Evolutionary conservation across 2,329 filamentous ascomycete species (phyloP).

Genomic region (Trichoderma brevicompactum): DNA sequence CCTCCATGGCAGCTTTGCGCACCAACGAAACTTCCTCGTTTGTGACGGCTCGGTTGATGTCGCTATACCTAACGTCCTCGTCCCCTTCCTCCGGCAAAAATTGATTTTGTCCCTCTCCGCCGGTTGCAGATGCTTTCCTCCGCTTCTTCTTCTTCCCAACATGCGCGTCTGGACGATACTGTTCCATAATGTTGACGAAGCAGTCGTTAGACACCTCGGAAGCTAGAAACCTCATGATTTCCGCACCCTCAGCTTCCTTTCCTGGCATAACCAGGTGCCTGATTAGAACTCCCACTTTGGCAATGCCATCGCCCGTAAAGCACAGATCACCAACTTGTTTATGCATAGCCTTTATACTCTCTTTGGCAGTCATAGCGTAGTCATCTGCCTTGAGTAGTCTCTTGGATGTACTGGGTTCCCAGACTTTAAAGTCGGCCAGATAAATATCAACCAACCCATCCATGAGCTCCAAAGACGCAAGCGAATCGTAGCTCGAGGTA

Average conservation of each 20-base stretch:
- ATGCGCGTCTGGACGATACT: constrained; percentile 80
- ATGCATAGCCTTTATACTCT: constrained; percentile 81
- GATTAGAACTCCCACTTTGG: constrained; percentile 75
- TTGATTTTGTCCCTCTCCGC: constrained; percentile 34
- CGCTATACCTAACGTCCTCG: constrained; percentile 65
- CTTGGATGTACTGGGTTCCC: constrained; percentile 67
- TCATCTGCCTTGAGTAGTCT: constrained; percentile 78
- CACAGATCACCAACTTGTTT: constrained; percentile 80
- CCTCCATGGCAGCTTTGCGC: constrained; percentile 67
- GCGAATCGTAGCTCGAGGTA: constrained; percentile 78
- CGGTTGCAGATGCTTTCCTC: constrained; percentile 29
- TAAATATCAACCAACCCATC: constrained; percentile 85
- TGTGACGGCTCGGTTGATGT: constrained; percentile 70
- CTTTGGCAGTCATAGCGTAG: constrained; percentile 71
- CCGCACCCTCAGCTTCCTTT: constrained; percentile 70
- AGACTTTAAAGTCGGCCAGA: constrained; percentile 87
- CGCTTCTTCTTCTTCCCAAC: constrained; percentile 68
- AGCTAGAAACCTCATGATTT: constrained; percentile 79
- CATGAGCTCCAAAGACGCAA: constrained; percentile 71
- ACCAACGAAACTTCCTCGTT: constrained; percentile 69
- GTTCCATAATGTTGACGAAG: constrained; percentile 88
- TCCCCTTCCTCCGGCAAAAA: constrained; percentile 34
- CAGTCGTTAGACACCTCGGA: constrained; percentile 72
- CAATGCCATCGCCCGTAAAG: constrained; percentile 80
- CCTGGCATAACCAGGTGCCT: constrained; percentile 87